Evolutionary conservation across 1,284 basidiomycete species (phyloP).

Genomic region (Cutaneotrichosporon cavernicola): DNA sequence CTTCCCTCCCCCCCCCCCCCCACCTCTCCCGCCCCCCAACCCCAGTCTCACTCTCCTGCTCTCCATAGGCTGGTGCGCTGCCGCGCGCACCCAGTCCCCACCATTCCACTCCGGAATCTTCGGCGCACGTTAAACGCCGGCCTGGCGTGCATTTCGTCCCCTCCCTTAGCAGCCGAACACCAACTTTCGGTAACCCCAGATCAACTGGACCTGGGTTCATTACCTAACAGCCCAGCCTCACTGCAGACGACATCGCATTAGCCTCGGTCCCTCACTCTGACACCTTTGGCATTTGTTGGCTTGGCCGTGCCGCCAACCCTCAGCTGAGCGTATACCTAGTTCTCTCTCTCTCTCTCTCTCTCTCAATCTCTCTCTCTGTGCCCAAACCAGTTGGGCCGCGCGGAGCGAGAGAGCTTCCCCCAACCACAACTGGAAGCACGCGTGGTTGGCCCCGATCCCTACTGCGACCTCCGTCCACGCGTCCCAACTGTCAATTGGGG

Average conservation of each 20-base stretch:
- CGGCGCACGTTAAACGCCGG: background rate
- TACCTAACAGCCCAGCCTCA: background rate
- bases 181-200: background rate
- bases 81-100: background rate
- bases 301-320: background rate
- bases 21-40: no score
- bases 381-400: no score
- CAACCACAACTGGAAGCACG: no score
- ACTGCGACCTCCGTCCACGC: background rate
- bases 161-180: background rate
- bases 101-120: background rate
- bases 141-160: background rate
- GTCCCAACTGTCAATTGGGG: background rate
- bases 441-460: background rate
- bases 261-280: background rate
- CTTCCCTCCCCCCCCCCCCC: background rate
- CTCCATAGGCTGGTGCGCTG: background rate
- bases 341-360: no score
- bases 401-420: no score
- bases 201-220: background rate
- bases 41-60: background rate
- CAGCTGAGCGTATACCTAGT: background rate
- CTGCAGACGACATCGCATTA: background rate
- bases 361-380: no score
- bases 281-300: background rate